phyloP scores from a whole-genome alignment of 192 early-diverging fungal genomes.

The Mortierella antarctica region DNA sequence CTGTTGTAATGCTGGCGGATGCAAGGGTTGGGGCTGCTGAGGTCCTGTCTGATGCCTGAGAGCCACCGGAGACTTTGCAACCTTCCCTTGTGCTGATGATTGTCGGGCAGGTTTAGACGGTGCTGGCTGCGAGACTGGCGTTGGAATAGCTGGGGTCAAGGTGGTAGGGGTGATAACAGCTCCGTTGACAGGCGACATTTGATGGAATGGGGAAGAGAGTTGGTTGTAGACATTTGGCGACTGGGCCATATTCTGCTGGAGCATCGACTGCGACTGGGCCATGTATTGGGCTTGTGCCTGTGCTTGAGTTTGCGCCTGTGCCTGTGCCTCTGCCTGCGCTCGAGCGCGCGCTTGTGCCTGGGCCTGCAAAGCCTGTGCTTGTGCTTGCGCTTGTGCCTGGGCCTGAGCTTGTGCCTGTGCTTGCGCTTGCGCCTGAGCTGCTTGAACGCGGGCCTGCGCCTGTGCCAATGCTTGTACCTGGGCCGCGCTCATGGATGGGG shows the following conservation, averaged over 20 bases:
- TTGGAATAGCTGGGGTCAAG: neutral
- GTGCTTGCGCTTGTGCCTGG: constrained; percentile 14
- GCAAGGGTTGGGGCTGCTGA: constrained; percentile 7
- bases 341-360: constrained; percentile 51
- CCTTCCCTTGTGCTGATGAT: constrained; percentile 10
- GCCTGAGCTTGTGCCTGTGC: constrained; percentile 48
- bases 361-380: constrained; percentile 23
- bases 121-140: constrained; percentile 2
- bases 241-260: constrained; percentile 17
- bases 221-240: constrained; percentile 5
- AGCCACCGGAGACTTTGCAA: constrained; percentile 1
- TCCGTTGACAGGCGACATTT: constrained; percentile 9
- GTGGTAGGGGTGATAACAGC: neutral
- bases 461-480: constrained; percentile 45
- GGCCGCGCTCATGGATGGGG: constrained; percentile 14
- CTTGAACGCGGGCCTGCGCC: constrained; percentile 46
- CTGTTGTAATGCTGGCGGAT: neutral
- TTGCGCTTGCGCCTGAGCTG: constrained; percentile 17
- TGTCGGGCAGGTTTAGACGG: constrained; percentile 7
- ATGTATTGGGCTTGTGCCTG: constrained; percentile 35
- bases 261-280: constrained; percentile 12
- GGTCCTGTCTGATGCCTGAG: constrained; percentile 5
- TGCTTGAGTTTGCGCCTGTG: constrained; percentile 6
- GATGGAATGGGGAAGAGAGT: constrained; percentile 1
- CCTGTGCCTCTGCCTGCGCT: constrained; percentile 41